A percentile compares a stretch with the other conserved stretches of the same genome.
Evolutionary conservation across 192 early-diverging fungal species (phyloP).

Genomic region (Linnemannia hyalina): DNA sequence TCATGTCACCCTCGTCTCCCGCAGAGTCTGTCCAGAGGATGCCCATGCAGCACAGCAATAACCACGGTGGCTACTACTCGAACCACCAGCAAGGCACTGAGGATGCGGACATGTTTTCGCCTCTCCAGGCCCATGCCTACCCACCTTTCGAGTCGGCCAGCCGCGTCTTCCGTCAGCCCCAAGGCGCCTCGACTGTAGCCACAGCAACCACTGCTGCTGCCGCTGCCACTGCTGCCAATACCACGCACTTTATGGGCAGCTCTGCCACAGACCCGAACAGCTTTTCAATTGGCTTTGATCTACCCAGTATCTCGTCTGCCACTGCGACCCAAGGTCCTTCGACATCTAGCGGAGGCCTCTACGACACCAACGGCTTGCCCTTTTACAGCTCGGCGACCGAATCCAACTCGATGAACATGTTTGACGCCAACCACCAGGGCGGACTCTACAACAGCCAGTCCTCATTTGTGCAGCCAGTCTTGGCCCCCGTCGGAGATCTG

Average conservation of each 20-base stretch:
- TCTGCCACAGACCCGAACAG: constrained; percentile 1
- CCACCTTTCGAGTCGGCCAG: constrained; percentile 38
- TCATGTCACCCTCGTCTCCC: constrained; percentile 51
- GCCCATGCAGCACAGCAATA: constrained; percentile 17
- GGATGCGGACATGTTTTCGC: constrained; percentile 51
- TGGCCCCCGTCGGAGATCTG: constrained; percentile 41
- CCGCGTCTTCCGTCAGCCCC: constrained; percentile 28
- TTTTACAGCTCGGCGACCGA: constrained; percentile 18
- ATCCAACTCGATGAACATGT: constrained; percentile 25
- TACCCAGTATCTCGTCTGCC: constrained; percentile 20
- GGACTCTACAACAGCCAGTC: constrained; percentile 26
- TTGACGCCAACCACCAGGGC: constrained; percentile 24
- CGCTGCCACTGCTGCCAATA: background rate
- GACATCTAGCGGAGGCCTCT: background rate
- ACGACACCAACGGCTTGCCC: constrained; percentile 15
- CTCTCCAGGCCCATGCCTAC: constrained; percentile 39
- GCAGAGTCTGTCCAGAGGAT: constrained; percentile 47
- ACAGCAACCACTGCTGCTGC: background rate
- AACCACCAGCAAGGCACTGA: constrained; percentile 20
- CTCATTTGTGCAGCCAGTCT: constrained; percentile 32
- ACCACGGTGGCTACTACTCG: background rate
- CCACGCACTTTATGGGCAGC: background rate
- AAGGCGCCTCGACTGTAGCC: constrained; percentile 1
- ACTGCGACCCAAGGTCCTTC: background rate
- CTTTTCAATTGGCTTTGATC: constrained; percentile 34